Conservation (phyloP, 345 rosid species). For the Carallia pectinifolia region DNA sequence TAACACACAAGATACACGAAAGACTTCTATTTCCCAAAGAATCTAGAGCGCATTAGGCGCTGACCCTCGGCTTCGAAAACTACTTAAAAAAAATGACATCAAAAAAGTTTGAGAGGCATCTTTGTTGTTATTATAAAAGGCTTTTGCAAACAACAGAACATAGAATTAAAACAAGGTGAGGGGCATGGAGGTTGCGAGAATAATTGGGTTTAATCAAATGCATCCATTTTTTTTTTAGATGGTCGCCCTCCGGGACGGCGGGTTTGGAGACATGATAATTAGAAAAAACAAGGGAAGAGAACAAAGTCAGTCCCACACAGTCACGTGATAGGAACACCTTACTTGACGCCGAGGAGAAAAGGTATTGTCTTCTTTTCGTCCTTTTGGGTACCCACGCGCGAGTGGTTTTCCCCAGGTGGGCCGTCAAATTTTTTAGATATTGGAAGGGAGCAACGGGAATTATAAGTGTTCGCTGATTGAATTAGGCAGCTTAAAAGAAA, state of each 20-base stretch:
- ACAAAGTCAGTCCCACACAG: constrained; percentile 38
- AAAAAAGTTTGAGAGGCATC: constrained; percentile 8
- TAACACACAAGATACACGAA: constrained; percentile 15
- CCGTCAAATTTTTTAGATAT: too few relatives aligned
- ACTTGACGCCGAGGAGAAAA: constrained; percentile 56
- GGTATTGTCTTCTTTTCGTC: too few relatives aligned
- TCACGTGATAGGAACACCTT: constrained; percentile 61
- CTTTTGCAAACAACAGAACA: constrained; percentile 5
- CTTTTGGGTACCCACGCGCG: too few relatives aligned
- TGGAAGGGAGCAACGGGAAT: too few relatives aligned
- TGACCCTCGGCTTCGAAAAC: constrained; percentile 63
- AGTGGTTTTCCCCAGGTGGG: too few relatives aligned
- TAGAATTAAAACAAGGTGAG: not conserved
- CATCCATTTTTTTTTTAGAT: too few relatives aligned
- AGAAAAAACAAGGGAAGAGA: constrained; percentile 24
- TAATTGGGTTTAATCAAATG: not conserved
- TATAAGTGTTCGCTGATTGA: too few relatives aligned
- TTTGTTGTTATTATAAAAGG: constrained; percentile 12
- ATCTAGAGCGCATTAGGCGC: constrained; percentile 98
- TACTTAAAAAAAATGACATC: constrained; percentile 29
- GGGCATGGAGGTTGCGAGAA: constrained; percentile 12
- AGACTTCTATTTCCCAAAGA: constrained; percentile 59
- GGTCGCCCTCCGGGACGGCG: too few relatives aligned
- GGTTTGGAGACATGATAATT: not conserved
- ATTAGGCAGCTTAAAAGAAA: too few relatives aligned